phyloP scores from a whole-genome alignment of 768 basidiomycete species.

The Podaxis sp. region DNA sequence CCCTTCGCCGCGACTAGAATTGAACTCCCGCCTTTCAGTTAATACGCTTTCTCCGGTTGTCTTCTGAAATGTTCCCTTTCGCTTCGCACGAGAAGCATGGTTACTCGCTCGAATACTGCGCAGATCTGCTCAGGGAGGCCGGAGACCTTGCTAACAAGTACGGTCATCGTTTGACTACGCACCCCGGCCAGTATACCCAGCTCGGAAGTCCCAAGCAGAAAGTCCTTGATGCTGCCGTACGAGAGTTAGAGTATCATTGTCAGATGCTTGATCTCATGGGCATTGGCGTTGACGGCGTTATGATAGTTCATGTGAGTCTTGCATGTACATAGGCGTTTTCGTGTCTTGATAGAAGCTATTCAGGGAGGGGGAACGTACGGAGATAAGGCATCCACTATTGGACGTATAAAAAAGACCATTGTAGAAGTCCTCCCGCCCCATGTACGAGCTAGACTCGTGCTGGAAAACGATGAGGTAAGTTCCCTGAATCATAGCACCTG shows the following conservation, averaged over 20 bases:
- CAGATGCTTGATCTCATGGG: constrained; percentile 89
- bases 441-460: constrained; percentile 72
- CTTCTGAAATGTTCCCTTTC: constrained; percentile 92
- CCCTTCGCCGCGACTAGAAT: neutral
- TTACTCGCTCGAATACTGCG: constrained; percentile 79
- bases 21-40: constrained; percentile 34
- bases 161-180: constrained; percentile 79
- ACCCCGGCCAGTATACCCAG: constrained; percentile 87
- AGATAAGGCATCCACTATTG: constrained; percentile 71
- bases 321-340: neutral
- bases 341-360: constrained; percentile 11
- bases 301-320: constrained; percentile 73
- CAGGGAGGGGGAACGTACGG: constrained; percentile 82
- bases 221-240: constrained; percentile 74
- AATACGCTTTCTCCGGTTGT: constrained; percentile 86
- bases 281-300: constrained; percentile 78
- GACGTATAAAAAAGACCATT: constrained; percentile 73
- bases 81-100: constrained; percentile 81
- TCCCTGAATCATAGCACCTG: neutral
- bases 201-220: constrained; percentile 75
- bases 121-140: constrained; percentile 48
- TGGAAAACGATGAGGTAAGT: constrained; percentile 92
- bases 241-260: constrained; percentile 84
- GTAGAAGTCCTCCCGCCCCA: constrained; percentile 53
- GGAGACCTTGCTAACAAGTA: constrained; percentile 69